Evolutionary conservation across 1,139 yeast species (phyloP), one percentile per base, ranked within the genome.

Genomic region (Magnusiomyces suaveolens): DNA sequence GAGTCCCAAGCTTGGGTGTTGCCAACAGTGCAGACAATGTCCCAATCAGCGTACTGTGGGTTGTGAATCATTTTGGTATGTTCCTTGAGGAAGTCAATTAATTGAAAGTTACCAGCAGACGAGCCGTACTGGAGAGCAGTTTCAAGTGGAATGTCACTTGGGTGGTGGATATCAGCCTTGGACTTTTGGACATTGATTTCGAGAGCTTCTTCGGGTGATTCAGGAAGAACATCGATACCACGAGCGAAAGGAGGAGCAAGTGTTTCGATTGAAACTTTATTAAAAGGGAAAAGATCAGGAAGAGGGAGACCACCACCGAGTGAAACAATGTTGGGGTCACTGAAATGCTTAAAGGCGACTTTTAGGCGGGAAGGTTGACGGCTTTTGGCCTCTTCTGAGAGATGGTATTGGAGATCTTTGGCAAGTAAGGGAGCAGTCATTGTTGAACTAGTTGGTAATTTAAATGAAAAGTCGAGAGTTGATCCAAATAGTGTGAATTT

Each of bases 231-330:
- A 33, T 84, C 87, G 60, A 87, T 84, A 50, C 97, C 96, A 39
- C 80, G 73, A 12, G 73, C 65, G 66, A 88, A 88, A 1, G 95
- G 89, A 43, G 92, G 85, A 26, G 80, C 76, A 57, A 95, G 95
- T 3, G 89, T 75, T 56, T 82, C 82, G 29, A 85, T 83, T 26
- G 76, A 68, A 53, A 89, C 67, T 62, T 80, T 80, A 65, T 87
- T 88, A 79, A 90, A 87, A 52, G 98, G 98, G 78, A 92, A 92
- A 69, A 86, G 84, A 62, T 84, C 90, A 21, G 96, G 75, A 65
- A 87, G 73, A 21, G 98, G 98, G 63, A 92, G 79, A 4, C 98
- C 98, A 61, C 98, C 98, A 54, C 97, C 98, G 59, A 92, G 80
- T 66, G 89, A 89, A 55, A 90, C 82, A 67, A 92, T 76, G 53